Evolutionary conservation across 1,284 basidiomycete genomes (phyloP), one percentile per base, ranked within the genome.

Genomic region (Pyrrhoderma lamaoense): DNA sequence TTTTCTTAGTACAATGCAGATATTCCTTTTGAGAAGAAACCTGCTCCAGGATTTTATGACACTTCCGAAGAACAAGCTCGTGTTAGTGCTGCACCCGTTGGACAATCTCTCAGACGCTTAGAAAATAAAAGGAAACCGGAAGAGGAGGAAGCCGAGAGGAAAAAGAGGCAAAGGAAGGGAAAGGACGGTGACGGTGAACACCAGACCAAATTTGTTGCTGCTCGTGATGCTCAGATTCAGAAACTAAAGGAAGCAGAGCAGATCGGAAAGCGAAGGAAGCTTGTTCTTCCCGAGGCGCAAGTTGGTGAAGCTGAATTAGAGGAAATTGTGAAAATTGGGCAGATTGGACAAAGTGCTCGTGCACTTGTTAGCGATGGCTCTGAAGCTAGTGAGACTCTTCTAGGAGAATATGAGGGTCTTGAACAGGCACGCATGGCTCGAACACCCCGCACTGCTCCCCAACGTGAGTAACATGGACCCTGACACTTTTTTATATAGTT

Each of bases 251-350:
- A 99, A 66, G 93, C 93, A 16, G 93, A 98, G 67, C 91, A 91
- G 52, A 94, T 99, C 53, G 88, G 91, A 22, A 82, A 93, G 60
- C 73, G 96, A 56, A 72, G 92, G 59, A 91, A 90, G 66, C 74
- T 99, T 44, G 80, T 82, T 54, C 75, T 99, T 9, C 96, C 96
- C 0, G 73, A 76, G 18, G 92, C 95, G 1, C 95, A 99, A 64
- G 96, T 99, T 2, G 90, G 90, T n/a, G 93, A 99, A 68, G 71
- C 76, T 5, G 95, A 99, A 68, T 70, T 99, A 47, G 96, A 99
- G 69, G 93, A 98, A 61, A 98, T 99, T 60, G 95, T 97, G 61
- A 99, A 99, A 74, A 94, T 99, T 60, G 96, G 95, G 1, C 85
- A 91, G 64, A 89, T 89, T 0, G 88, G 93, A 4, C 91, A 97